Evolutionary conservation across 2,329 filamentous ascomycete genomes (phyloP), one percentile per base, ranked within the genome.

Genomic region (Penicillium sp.): DNA sequence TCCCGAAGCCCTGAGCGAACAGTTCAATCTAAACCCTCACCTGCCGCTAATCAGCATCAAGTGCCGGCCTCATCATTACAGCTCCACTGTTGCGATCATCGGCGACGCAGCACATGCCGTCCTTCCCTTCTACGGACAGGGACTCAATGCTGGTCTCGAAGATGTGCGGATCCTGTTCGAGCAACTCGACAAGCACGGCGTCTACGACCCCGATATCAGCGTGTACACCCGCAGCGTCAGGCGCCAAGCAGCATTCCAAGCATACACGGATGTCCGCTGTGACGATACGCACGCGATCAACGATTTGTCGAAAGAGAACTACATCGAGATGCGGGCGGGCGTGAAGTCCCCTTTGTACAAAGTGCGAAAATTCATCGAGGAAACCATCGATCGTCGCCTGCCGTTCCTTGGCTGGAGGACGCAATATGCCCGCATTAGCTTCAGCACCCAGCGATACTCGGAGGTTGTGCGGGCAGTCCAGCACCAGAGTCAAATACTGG

Each of bases 61-160:
- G 72, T 96, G 91, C 74, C 81, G 81, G 15, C 93, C 93, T 0
- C 88, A 97, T 71, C 89, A 95, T 73, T 89, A 82, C 73, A 77
- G 74, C 43, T 82, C 83, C 23, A 87, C 84, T 0, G 89, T 81
- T 28, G 89, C 95, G 52, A 89, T 98, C 42, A 68, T 98, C 31
- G 93, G 93, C 50, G 93, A 98, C 66, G 90, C 93, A 6, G 91
- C 93, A 0, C 93, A 98, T 68, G 93, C 95, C 49, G 96, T 98
- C 85, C 90, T 98, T 0, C 93, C 93, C 0, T 98, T 98, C 71
- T 98, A 97, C 69, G 93, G 93, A 0, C 93, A 98, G 69, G 93
- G 93, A 32, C 95, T 98, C 84, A 98, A 98, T 65, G 88, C 93
- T 0, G 93, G 93, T 0, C 81, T 98, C 37, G 93, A 98, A 73